Conservation (phyloP, 2,329 filamentous ascomycete genomes). For the Aspergillus ochraceoroseus region DNA sequence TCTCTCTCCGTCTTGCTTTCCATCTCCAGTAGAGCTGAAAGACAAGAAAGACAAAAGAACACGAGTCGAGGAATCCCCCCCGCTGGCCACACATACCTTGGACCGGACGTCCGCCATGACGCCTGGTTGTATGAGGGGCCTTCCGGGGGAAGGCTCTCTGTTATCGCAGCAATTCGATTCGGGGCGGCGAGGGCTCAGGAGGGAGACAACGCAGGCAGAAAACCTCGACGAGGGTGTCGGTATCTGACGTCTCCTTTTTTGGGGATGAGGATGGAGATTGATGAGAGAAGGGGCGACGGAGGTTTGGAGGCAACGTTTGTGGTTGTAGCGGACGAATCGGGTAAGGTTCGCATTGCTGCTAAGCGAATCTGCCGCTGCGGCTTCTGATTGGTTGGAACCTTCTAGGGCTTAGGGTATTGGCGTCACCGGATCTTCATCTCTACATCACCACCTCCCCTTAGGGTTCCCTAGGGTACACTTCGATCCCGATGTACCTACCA, state of each 20-base stretch:
- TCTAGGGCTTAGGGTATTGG: slow-evolving; percentile 42
- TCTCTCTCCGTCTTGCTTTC: too few relatives aligned
- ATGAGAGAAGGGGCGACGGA: slow-evolving; percentile 31
- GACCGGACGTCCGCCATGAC: slow-evolving; percentile 52
- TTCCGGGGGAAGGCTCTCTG: slow-evolving; percentile 49
- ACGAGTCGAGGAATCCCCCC: neutral
- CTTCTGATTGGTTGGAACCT: slow-evolving; percentile 22
- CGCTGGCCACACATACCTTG: slow-evolving; percentile 43
- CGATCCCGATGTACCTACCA: too few relatives aligned
- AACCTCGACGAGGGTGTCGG: slow-evolving; percentile 29
- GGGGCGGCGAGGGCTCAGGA: slow-evolving; percentile 23
- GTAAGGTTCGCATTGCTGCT: slow-evolving; percentile 35
- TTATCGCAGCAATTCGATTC: slow-evolving; percentile 46
- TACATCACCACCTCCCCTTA: slow-evolving; percentile 24
- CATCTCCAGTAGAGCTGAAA: neutral
- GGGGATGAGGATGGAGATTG: slow-evolving; percentile 17
- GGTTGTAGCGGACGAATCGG: slow-evolving; percentile 34
- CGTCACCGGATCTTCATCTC: slow-evolving; percentile 29
- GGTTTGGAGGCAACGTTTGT: slow-evolving; percentile 32
- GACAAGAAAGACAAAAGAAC: neutral
- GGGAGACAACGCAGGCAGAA: slow-evolving; percentile 33
- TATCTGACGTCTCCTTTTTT: slow-evolving; percentile 31
- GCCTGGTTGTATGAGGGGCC: slow-evolving; percentile 46
- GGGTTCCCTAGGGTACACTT: too few relatives aligned
- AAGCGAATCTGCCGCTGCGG: slow-evolving; percentile 32